phyloP scores from a whole-genome alignment of 2,329 filamentous ascomycete genomes.

The Cercospora sp. region DNA sequence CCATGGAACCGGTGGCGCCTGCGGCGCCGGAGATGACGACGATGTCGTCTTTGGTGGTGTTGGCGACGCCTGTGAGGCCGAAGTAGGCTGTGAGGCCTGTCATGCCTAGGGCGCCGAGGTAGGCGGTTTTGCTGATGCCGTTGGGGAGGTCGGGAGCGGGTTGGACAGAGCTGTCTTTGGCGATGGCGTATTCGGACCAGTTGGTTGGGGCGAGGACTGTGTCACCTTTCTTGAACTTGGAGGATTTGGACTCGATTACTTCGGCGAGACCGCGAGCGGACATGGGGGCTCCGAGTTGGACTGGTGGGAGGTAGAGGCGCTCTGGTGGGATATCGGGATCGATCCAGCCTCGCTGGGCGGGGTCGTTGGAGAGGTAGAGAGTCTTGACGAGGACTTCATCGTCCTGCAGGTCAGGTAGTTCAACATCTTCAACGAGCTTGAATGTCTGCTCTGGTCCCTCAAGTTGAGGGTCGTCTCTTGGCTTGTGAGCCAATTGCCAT shows the following conservation, averaged over 20 bases:
- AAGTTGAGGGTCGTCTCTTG: constrained; percentile 41
- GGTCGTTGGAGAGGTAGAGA: constrained; percentile 55
- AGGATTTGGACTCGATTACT: constrained; percentile 42
- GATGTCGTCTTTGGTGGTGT: constrained; percentile 45
- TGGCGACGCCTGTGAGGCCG: constrained; percentile 46
- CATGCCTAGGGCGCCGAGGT: constrained; percentile 50
- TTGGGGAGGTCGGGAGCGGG: constrained; percentile 29
- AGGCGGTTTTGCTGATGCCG: constrained; percentile 47
- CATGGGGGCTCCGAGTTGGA: constrained; percentile 46
- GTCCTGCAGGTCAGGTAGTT: constrained; percentile 32
- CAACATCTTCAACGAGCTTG: constrained; percentile 40
- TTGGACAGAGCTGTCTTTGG: constrained; percentile 33
- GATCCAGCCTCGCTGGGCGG: constrained; percentile 56
- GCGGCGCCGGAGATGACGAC: constrained; percentile 53
- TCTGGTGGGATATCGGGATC: constrained; percentile 35
- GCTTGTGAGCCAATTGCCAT: constrained; percentile 49
- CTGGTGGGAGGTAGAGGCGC: constrained; percentile 51
- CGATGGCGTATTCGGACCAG: constrained; percentile 49
- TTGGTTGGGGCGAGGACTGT: constrained; percentile 38
- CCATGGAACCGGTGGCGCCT: constrained; percentile 52
- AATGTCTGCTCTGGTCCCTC: constrained; percentile 45
- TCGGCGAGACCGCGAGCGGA: constrained; percentile 40
- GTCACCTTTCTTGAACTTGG: constrained; percentile 40
- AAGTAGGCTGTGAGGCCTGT: constrained; percentile 52
- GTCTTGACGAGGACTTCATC: constrained; percentile 51